These are phyloP conservation scores for Flaveria floridana DNA, from an alignment of 140 eudicot species.

Conservation along the genomic window DNA sequence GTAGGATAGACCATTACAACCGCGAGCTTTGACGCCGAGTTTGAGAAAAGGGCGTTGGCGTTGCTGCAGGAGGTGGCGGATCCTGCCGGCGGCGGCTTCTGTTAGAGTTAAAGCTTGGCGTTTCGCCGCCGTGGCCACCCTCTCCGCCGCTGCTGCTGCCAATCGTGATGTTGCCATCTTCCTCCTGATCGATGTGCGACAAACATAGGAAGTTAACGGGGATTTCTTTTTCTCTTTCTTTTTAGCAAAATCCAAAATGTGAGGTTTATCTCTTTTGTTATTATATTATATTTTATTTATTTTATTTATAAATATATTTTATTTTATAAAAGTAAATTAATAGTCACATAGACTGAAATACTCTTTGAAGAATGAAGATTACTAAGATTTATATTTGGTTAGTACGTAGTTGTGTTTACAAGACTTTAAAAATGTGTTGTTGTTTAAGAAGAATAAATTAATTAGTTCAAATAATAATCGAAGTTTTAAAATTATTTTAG, in stretches of 20 bases:
- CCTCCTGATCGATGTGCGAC: neutral
- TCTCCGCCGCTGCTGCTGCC: conserved; percentile 46
- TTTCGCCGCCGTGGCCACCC: conserved; percentile 40
- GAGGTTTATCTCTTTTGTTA: no score
- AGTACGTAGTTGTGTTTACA: no score
- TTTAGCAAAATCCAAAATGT: neutral
- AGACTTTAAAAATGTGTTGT: no score
- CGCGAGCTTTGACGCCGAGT: conserved; percentile 99
- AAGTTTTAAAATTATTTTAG: no score
- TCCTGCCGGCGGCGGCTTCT: conserved; percentile 77
- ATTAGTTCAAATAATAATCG: no score
- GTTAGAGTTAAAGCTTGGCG: conserved; percentile 72
- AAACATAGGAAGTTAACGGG: conserved; percentile 9
- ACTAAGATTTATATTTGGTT: no score
- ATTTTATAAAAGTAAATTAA: no score
- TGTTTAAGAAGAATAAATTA: no score
- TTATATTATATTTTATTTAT: no score
- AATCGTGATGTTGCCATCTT: neutral
- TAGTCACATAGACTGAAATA: no score
- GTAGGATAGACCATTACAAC: conserved; percentile 94
- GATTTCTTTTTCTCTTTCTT: neutral
- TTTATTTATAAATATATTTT: no score
- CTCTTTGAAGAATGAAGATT: no score
- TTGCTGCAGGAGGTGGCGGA: conserved; percentile 70
- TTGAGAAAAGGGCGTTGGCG: conserved; percentile 85